A percentile compares a stretch with the other conserved stretches of the same genome.
phyloP scores from a whole-genome alignment of 2,329 filamentous ascomycete species.

The Microsporum ferrugineum region DNA sequence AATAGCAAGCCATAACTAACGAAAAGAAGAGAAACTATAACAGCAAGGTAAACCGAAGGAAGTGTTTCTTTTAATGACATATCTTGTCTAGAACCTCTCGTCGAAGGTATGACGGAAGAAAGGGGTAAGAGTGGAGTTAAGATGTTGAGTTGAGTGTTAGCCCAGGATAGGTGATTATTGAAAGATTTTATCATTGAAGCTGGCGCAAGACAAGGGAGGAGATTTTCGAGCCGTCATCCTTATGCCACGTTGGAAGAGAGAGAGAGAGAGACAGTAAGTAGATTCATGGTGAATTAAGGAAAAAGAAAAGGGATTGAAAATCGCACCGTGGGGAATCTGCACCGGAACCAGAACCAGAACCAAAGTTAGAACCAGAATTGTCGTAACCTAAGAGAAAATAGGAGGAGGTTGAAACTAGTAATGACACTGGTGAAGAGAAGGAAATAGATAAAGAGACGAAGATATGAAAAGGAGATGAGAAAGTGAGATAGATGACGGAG shows the following conservation, averaged over 20 bases:
- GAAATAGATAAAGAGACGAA: not conserved
- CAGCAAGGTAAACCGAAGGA: not conserved
- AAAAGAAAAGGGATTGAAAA: not conserved
- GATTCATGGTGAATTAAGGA: not conserved
- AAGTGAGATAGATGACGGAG: not conserved
- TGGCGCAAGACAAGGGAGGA: no score
- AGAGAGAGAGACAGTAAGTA: not conserved
- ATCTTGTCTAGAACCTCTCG: not conserved
- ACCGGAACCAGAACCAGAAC: not conserved
- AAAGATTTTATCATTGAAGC: no score
- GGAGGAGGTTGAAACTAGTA: not conserved
- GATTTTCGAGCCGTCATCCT: not conserved
- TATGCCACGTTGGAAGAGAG: not conserved
- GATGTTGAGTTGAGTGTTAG: no score
- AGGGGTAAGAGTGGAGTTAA: not conserved
- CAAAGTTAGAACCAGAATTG: not conserved
- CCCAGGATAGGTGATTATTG: no score
- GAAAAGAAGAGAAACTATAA: not conserved
- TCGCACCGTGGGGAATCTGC: not conserved
- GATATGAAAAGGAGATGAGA: not conserved
- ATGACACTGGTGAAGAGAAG: conserved; percentile 1
- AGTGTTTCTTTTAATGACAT: not conserved
- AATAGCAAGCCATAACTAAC: not conserved
- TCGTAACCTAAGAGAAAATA: not conserved
- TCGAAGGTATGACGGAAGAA: not conserved